These are phyloP conservation scores for Ambrosia hybrid DNA, from an alignment of 140 eudicot genomes.

Conservation along the genomic window DNA sequence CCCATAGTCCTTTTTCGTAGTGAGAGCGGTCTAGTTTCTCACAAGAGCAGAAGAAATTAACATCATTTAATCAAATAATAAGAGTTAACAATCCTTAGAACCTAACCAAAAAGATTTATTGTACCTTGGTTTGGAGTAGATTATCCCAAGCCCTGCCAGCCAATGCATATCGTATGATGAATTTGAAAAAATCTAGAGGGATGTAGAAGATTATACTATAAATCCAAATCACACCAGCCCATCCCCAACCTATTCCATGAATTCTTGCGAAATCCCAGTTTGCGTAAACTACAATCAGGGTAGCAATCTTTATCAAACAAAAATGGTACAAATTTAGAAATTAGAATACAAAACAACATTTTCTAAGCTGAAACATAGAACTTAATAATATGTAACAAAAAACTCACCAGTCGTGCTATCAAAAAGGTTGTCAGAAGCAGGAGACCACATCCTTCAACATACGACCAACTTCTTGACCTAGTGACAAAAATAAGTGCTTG, in stretches of 20 bases:
- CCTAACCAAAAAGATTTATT: neutral
- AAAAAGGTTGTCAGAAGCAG: conserved; percentile 33
- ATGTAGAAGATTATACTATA: conserved; percentile 63
- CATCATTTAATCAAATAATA: conserved; percentile 10
- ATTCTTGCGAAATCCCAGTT: conserved; percentile 77
- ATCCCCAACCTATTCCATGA: conserved; percentile 85
- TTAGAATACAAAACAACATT: conserved; percentile 11
- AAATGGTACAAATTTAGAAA: neutral
- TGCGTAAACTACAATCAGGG: conserved; percentile 74
- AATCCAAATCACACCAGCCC: conserved; percentile 92
- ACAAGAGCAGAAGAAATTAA: conserved; percentile 10
- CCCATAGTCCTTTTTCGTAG: conserved; percentile 74
- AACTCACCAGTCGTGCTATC: neutral
- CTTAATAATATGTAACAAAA: neutral
- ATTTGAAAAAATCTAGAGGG: conserved; percentile 74
- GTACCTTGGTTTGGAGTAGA: conserved; percentile 64
- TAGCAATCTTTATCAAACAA: conserved; percentile 55
- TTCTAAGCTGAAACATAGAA: neutral
- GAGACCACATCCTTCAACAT: conserved; percentile 71
- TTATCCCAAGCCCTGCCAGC: conserved; percentile 77
- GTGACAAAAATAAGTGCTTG: conserved; percentile 35
- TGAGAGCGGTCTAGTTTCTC: conserved; percentile 61
- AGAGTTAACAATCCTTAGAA: neutral
- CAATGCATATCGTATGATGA: conserved; percentile 50
- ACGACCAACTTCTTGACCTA: conserved; percentile 79